Percentiles rank a stretch among this genome's conserved stretches.
phyloP scores from a whole-genome alignment of 768 basidiomycete species.

The Tulasnella sp. region DNA sequence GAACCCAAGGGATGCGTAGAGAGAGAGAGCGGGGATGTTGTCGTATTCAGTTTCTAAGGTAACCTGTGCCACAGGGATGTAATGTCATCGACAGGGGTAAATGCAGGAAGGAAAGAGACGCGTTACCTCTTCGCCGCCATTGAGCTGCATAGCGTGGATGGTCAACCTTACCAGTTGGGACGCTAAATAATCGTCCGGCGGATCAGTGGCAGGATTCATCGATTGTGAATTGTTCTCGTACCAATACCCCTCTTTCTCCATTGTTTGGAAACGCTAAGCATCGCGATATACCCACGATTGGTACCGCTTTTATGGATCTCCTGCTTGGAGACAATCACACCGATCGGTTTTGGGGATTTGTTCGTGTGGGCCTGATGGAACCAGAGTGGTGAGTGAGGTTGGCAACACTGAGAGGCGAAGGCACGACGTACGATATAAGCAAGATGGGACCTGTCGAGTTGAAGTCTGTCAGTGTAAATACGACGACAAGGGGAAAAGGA shows the following conservation, averaged over 20 bases:
- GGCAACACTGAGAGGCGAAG: neutral
- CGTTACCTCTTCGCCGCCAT: constrained; percentile 76
- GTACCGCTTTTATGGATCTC: constrained; percentile 63
- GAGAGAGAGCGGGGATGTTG: constrained; percentile 71
- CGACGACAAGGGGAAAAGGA: constrained; percentile 11
- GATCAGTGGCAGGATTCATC: neutral
- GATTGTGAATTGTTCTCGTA: constrained; percentile 31
- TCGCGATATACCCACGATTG: constrained; percentile 93
- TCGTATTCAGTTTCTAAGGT: constrained; percentile 95
- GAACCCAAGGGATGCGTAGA: constrained; percentile 90
- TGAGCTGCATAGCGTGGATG: constrained; percentile 67
- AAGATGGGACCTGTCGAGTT: constrained; percentile 62
- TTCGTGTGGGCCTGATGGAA: constrained; percentile 44
- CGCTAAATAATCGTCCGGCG: constrained; percentile 37
- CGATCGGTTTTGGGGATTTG: constrained; percentile 51
- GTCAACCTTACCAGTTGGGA: constrained; percentile 73
- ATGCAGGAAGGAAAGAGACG: neutral
- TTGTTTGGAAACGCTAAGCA: constrained; percentile 78
- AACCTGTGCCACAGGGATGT: constrained; percentile 37
- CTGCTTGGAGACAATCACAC: constrained; percentile 95
- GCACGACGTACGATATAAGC: constrained; percentile 51
- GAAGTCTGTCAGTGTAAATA: neutral
- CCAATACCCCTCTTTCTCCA: constrained; percentile 90
- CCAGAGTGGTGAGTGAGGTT: neutral
- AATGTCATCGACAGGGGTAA: neutral